Conservation (phyloP, 148 eudicot species). For the Mesembryanthemum crystallinum region DNA sequence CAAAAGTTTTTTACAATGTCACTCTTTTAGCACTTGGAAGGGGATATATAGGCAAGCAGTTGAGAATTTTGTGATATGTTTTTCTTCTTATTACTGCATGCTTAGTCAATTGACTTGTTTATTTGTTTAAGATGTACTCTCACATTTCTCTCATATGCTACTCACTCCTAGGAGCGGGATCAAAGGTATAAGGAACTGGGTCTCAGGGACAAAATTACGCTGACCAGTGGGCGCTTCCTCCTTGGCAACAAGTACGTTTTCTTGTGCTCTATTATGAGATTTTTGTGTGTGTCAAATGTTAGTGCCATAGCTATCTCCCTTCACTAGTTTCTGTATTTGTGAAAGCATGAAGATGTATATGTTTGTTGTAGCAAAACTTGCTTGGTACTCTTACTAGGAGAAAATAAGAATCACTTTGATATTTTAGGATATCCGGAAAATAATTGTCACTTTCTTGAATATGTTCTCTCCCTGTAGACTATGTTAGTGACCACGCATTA, state of each 20-base stretch:
- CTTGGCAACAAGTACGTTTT: slow-evolving; percentile 88
- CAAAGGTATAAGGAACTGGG: slow-evolving; percentile 98
- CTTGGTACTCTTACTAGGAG: not conserved
- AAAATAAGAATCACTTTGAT: no score
- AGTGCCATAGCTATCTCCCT: not conserved
- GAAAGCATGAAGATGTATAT: not conserved
- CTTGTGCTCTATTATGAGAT: slow-evolving; percentile 1
- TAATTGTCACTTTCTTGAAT: no score
- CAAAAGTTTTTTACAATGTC: not conserved
- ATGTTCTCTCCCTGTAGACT: no score
- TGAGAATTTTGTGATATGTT: not conserved
- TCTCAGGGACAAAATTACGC: slow-evolving; percentile 90
- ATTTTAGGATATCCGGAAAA: no score
- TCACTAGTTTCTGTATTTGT: not conserved
- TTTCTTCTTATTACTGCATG: not conserved
- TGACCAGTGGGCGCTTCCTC: slow-evolving; percentile 97
- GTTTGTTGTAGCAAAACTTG: not conserved
- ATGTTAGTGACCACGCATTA: no score
- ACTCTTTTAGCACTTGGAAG: not conserved
- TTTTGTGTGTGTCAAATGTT: not conserved
- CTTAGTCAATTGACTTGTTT: not conserved
- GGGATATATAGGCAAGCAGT: not conserved
- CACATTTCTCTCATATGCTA: slow-evolving; percentile 2
- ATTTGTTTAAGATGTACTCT: not conserved
- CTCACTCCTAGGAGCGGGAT: slow-evolving; percentile 73